Conservation (phyloP, 202 grass and related monocot genomes). For the Panicum hallii region DNA sequence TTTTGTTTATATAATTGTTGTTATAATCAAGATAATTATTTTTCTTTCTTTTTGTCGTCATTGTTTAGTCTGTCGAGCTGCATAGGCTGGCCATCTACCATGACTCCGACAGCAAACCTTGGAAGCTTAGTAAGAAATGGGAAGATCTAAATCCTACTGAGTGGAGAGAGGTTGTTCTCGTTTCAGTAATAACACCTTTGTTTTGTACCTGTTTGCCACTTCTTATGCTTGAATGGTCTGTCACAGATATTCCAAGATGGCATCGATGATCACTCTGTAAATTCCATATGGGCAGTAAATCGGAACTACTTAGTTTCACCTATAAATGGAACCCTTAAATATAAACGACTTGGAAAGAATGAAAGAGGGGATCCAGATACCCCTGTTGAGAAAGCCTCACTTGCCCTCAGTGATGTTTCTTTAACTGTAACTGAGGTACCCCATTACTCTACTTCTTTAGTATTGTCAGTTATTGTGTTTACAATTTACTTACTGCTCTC, state of each 20-base stretch:
- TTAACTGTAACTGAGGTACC: constrained; percentile 87
- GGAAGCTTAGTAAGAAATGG: constrained; percentile 93
- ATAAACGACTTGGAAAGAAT: constrained; percentile 87
- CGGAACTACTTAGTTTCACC: constrained; percentile 88
- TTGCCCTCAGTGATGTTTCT: constrained; percentile 93
- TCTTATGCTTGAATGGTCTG: constrained; percentile 39
- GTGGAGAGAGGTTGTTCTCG: constrained; percentile 78
- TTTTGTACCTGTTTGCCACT: constrained; percentile 29
- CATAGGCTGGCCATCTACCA: constrained; percentile 92
- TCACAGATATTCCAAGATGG: constrained; percentile 93
- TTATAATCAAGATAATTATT: constrained; percentile 39
- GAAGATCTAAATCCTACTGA: constrained; percentile 84
- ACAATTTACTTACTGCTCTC: constrained; percentile 34
- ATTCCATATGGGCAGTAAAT: constrained; percentile 72
- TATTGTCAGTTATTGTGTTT: constrained; percentile 33
- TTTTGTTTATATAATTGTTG: constrained; percentile 33
- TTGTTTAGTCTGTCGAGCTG: constrained; percentile 81
- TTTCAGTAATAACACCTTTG: constrained; percentile 34
- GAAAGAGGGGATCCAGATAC: constrained; percentile 76
- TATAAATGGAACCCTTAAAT: constrained; percentile 99
- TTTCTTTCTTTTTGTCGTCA: constrained; percentile 41
- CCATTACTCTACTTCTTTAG: constrained; percentile 35
- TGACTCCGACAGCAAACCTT: constrained; percentile 78
- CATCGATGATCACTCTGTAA: constrained; percentile 62
- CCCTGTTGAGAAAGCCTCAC: constrained; percentile 91